phyloP scores from a whole-genome alignment of 2,329 filamentous ascomycete genomes.

The Dissoconium aciculare region DNA sequence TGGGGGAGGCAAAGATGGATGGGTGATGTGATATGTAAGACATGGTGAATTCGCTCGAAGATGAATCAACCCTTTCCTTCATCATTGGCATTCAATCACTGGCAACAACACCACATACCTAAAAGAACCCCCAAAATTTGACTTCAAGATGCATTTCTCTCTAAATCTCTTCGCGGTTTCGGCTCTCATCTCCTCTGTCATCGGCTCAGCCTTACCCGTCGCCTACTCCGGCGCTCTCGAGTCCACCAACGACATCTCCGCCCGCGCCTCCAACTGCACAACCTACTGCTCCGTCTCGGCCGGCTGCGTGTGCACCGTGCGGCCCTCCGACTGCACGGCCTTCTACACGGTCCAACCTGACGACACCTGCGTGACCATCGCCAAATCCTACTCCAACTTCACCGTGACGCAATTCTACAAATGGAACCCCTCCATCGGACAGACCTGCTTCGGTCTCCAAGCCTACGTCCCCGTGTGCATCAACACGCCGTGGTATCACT shows the following conservation, averaged over 20 bases:
- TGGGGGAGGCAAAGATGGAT: too few species aligned
- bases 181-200: constrained; percentile 8
- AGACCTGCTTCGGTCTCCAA: constrained; percentile 19
- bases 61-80: too few species aligned
- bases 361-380: constrained; percentile 22
- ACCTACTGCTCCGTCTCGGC: constrained; percentile 11
- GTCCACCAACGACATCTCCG: constrained; percentile 2
- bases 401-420: constrained; percentile 22
- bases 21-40: too few species aligned
- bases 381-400: constrained; percentile 22
- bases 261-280: constrained; percentile 11
- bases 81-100: too few species aligned
- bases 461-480: constrained; percentile 25
- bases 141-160: constrained; percentile 10
- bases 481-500: constrained; percentile 10
- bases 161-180: constrained; percentile 9
- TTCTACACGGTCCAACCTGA: constrained; percentile 19
- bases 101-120: neutral
- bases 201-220: constrained; percentile 10
- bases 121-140: neutral
- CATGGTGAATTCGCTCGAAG: too few species aligned
- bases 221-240: constrained; percentile 4
- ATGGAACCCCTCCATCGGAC: constrained; percentile 23
- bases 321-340: constrained; percentile 14
- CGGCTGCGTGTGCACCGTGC: constrained; percentile 13